These are phyloP conservation scores for Alternaria sp. DNA, from an alignment of 2,329 filamentous ascomycete genomes.

Conservation along the genomic window DNA sequence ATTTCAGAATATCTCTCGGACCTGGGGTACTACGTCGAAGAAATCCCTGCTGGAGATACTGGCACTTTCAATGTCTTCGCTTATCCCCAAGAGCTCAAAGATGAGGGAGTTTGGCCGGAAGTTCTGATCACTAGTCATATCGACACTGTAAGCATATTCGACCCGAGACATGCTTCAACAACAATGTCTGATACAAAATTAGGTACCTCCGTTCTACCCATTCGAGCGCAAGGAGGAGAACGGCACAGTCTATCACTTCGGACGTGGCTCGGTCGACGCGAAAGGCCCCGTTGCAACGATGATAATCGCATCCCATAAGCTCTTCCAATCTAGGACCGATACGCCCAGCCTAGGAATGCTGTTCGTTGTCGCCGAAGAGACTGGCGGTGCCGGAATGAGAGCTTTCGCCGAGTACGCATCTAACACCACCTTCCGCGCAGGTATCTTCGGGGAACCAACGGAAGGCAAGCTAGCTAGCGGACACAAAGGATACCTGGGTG, in stretches of 20 bases:
- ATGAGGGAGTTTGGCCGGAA: constrained; percentile 53
- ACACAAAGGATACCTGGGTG: constrained; percentile 81
- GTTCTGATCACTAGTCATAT: constrained; percentile 80
- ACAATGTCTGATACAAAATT: background rate
- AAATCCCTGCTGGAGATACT: constrained; percentile 44
- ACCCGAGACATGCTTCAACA: background rate
- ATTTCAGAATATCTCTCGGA: constrained; percentile 68
- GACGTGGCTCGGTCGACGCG: constrained; percentile 72
- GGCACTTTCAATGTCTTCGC: constrained; percentile 77
- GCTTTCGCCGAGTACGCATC: constrained; percentile 41
- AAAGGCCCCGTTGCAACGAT: constrained; percentile 69
- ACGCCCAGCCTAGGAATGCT: constrained; percentile 52
- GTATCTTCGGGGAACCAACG: constrained; percentile 92
- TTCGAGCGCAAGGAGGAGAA: constrained; percentile 61
- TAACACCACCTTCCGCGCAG: constrained; percentile 63
- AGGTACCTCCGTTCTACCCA: constrained; percentile 67
- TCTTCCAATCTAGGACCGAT: constrained; percentile 53
- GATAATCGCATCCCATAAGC: constrained; percentile 67
- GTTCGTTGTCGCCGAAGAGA: constrained; percentile 81
- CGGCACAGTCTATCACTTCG: constrained; percentile 58
- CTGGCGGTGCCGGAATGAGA: constrained; percentile 78
- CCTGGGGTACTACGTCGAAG: constrained; percentile 59
- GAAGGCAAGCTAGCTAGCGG: constrained; percentile 84
- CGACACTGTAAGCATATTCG: constrained; percentile 60
- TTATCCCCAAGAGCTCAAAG: constrained; percentile 52